Evolutionary conservation across 345 rosid species (phyloP).

Genomic region (Aquilaria yunnanensis): DNA sequence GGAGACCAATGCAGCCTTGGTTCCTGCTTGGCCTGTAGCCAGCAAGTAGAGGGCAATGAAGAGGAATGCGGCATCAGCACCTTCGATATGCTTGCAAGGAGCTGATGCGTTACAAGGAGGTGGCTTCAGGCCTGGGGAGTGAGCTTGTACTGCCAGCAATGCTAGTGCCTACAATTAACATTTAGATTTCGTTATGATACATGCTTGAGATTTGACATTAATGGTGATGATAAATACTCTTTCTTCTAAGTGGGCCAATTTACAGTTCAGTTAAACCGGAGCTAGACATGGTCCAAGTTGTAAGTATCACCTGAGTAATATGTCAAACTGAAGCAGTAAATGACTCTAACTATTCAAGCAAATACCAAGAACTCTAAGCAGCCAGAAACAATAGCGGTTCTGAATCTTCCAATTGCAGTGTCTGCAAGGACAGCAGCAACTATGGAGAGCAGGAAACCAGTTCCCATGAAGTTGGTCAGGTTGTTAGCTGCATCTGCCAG

Average conservation of each 20-base stretch:
- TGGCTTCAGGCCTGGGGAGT: slow-evolving; percentile 38
- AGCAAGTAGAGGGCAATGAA: slow-evolving; percentile 38
- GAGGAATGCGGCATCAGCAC: slow-evolving; percentile 31
- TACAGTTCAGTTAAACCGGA: too few relatives aligned
- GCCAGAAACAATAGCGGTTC: slow-evolving; percentile 34
- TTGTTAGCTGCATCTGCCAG: slow-evolving; percentile 50
- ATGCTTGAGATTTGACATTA: too few relatives aligned
- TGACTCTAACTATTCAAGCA: too few relatives aligned
- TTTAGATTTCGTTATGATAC: too few relatives aligned
- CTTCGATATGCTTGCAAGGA: slow-evolving; percentile 33
- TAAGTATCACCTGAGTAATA: too few relatives aligned
- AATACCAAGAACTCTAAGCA: slow-evolving; percentile 42
- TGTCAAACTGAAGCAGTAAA: too few relatives aligned
- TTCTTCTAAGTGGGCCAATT: too few relatives aligned
- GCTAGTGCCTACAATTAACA: slow-evolving; percentile 28
- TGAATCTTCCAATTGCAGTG: slow-evolving; percentile 41
- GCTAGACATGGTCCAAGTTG: too few relatives aligned
- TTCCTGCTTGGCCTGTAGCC: slow-evolving; percentile 41
- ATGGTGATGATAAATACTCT: too few relatives aligned
- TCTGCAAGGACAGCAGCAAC: slow-evolving; percentile 42
- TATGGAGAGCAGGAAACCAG: slow-evolving; percentile 36
- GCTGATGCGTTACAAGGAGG: slow-evolving; percentile 30
- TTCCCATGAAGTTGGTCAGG: slow-evolving; percentile 51
- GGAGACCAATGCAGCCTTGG: slow-evolving; percentile 44
- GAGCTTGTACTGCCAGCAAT: slow-evolving; percentile 48